These are phyloP conservation scores for Diutina pseudorugosa DNA, from an alignment of 1,139 yeast species.

Conservation along the genomic window DNA sequence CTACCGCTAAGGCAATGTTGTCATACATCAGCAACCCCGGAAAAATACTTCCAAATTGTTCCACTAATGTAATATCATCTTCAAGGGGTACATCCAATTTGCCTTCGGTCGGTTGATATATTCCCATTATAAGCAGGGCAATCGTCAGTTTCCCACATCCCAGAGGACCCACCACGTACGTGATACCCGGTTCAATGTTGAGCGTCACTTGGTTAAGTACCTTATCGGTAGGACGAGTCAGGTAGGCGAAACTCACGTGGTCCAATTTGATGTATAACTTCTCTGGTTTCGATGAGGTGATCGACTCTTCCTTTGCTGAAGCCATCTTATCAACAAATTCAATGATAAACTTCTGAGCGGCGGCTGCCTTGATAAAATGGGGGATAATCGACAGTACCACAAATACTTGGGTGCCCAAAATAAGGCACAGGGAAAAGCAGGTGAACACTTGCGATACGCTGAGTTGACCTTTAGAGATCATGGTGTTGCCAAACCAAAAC, in stretches of 20 bases:
- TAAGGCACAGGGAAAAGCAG: conserved; percentile 70
- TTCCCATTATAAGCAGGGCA: conserved; percentile 45
- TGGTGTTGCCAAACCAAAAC: conserved; percentile 74
- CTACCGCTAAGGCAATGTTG: neutral
- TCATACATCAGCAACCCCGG: neutral
- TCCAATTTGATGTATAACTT: neutral
- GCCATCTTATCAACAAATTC: neutral
- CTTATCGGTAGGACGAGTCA: neutral
- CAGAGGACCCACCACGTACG: conserved; percentile 70
- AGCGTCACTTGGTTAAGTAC: neutral
- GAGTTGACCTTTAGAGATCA: conserved; percentile 40
- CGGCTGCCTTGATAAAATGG: conserved; percentile 48
- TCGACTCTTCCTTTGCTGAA: neutral
- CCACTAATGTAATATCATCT: neutral
- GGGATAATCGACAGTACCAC: conserved; percentile 41
- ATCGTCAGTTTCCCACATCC: conserved; percentile 92
- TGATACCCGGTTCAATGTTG: conserved; percentile 20
- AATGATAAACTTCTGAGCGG: conserved; percentile 21
- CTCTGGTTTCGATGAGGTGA: neutral
- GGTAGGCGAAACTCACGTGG: neutral
- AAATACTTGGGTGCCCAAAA: conserved; percentile 49
- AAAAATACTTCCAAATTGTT: neutral
- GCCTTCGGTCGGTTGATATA: conserved; percentile 40
- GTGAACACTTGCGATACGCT: conserved; percentile 59
- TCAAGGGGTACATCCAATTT: neutral